Evolutionary conservation across 1,139 yeast genomes (phyloP).

Genomic region (Blastobotrys niveus): DNA sequence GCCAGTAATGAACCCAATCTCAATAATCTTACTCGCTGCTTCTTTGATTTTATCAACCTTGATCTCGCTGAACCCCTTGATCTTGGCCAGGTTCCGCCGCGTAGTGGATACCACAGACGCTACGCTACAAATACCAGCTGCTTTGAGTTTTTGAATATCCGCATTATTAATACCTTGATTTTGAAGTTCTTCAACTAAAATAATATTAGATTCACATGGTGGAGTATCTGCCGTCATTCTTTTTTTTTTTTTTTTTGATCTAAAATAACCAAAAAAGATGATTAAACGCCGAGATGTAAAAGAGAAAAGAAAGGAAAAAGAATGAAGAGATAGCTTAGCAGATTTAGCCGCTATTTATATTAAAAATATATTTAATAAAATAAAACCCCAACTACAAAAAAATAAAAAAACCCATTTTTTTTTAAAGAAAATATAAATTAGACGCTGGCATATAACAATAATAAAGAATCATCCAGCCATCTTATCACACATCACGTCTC

Average conservation of each 20-base stretch:
- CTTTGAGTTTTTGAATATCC: constrained; percentile 48
- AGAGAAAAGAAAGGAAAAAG: too few relatives aligned
- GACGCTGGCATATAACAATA: too few relatives aligned
- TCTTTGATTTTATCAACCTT: constrained; percentile 60
- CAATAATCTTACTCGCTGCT: constrained; percentile 48
- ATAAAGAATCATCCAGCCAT: too few relatives aligned
- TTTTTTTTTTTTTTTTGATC: too few relatives aligned
- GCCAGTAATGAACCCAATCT: constrained; percentile 48
- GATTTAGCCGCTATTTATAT: too few relatives aligned
- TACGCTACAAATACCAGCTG: constrained; percentile 50
- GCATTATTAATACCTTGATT: constrained; percentile 53
- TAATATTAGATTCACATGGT: constrained; percentile 21
- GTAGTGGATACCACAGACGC: constrained; percentile 53
- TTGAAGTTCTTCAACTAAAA: constrained; percentile 51
- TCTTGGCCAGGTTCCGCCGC: constrained; percentile 47
- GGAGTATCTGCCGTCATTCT: constrained; percentile 10
- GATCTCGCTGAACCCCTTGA: constrained; percentile 51
- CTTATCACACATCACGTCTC: too few relatives aligned
- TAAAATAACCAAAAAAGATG: too few relatives aligned
- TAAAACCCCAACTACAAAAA: too few relatives aligned
- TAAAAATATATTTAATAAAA: too few relatives aligned
- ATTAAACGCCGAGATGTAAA: background rate
- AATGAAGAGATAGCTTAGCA: too few relatives aligned
- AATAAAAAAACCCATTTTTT: too few relatives aligned
- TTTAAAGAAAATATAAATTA: too few relatives aligned